Evolutionary conservation across 768 basidiomycete species (phyloP), one percentile per base, ranked within the genome.

Genomic region (Hericium rajendrae): DNA sequence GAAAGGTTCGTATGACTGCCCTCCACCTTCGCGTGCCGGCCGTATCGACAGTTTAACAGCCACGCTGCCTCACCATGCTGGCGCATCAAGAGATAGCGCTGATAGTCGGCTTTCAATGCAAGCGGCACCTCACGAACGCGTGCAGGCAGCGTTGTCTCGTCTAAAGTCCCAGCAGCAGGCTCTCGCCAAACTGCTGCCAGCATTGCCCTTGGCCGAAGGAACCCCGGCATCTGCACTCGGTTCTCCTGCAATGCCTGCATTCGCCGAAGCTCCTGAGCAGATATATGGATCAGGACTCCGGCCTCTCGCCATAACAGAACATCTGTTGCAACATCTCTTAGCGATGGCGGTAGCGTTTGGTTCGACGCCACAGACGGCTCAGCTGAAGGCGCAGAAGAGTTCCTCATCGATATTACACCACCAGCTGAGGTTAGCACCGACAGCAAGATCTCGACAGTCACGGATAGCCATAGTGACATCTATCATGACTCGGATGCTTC

Each of bases 301-400:
- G 51, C 60, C 11, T 20, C 46, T 6, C 58, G 60, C 32, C 54
- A 51, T 55, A 60, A 57, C 28, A 64, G 69, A 28, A 53, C 59
- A 53, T 68, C 68, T 39, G 59, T 59, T 8, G 60, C 60, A 48
- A 68, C 69, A 53, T 64, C 64, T 12, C 64, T 59, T 62, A 70
- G 48, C 59, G 67, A 59, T 22, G 60, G 64, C 16, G 59, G 55
- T n/a, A 70, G 68, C 48, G 81, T 90, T 64, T 92, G 89, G 89
- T 91, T 79, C 64, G 90, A 92, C 62, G 90, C 89, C 9, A 71
- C 77, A 41, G 86, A 85, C 53, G 74, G 69, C 49, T 64, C 70
- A 26, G 49, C 22, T 24, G 81, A 85, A 60, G 85, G 81, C 1
- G 78, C 83, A 5, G 79, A 86, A 64, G 90, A 92, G 66, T 90